Conservation (phyloP, 1,284 basidiomycete genomes). For the Cryptococcus sp. region DNA sequence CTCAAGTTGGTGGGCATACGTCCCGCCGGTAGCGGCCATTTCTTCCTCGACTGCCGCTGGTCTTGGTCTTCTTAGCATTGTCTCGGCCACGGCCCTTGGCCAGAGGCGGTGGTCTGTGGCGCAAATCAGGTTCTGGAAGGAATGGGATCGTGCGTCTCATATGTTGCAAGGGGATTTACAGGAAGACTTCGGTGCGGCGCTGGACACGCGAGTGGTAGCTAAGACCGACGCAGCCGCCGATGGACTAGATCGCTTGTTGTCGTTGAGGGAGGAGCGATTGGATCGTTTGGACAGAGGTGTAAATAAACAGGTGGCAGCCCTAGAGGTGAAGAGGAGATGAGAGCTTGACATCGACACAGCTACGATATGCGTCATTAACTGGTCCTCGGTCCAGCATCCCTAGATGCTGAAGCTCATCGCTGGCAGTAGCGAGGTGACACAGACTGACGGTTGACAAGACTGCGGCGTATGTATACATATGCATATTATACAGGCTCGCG, state of each 20-base stretch:
- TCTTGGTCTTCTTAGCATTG: constrained; percentile 56
- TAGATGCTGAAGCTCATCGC: too few species aligned
- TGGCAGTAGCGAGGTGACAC: too few species aligned
- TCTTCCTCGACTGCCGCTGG: constrained; percentile 56
- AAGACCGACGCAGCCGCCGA: constrained; percentile 38
- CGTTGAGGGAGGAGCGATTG: constrained; percentile 27
- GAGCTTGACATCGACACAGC: too few species aligned
- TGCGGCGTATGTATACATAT: too few species aligned
- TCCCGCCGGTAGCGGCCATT: constrained; percentile 26
- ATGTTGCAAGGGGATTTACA: constrained; percentile 68
- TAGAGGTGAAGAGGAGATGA: too few species aligned
- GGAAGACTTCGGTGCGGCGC: constrained; percentile 37
- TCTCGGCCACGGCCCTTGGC: constrained; percentile 61
- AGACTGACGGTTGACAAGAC: too few species aligned
- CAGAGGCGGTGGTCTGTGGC: constrained; percentile 67
- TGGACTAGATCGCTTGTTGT: constrained; percentile 52
- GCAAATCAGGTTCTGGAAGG: constrained; percentile 66
- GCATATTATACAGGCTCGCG: too few species aligned
- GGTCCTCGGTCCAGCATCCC: too few species aligned
- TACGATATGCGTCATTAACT: too few species aligned
- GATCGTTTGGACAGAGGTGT: not conserved
- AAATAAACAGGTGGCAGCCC: too few species aligned
- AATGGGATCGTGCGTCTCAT: constrained; percentile 64
- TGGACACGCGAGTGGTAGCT: constrained; percentile 39
- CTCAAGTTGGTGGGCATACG: constrained; percentile 44